Percentiles rank a stretch among this genome's conserved stretches.
phyloP scores from a whole-genome alignment of 2,329 filamentous ascomycete genomes.

The Fusarium piperis region DNA sequence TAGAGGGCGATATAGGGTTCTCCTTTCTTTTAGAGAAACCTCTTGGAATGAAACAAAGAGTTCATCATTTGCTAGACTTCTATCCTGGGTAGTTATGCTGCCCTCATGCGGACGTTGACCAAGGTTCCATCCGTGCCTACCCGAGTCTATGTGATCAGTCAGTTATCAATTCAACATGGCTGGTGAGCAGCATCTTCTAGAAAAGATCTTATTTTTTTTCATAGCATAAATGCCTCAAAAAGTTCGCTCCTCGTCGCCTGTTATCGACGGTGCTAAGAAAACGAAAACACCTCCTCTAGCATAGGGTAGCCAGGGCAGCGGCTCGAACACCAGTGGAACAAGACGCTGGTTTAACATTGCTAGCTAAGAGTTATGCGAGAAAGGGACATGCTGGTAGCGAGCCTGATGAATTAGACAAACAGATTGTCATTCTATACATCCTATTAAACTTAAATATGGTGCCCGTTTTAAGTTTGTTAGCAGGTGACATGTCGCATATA shows the following conservation, averaged over 20 bases:
- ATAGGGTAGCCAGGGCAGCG: not conserved
- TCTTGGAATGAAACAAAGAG: not conserved
- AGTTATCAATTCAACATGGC: not conserved
- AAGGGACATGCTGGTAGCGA: not conserved
- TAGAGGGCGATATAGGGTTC: not conserved
- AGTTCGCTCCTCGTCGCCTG: not conserved
- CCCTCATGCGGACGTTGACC: not conserved
- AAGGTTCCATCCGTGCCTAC: not conserved
- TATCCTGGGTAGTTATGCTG: not conserved
- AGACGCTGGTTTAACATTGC: not conserved
- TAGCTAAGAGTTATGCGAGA: not conserved
- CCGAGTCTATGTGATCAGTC: not conserved
- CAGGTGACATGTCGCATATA: not conserved
- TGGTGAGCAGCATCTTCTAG: not conserved
- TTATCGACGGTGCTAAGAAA: not conserved
- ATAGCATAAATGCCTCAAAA: not conserved
- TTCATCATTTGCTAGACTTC: not conserved
- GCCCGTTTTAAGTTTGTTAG: accelerated
- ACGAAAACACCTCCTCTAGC: not conserved
- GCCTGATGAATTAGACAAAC: not conserved
- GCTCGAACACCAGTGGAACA: not conserved
- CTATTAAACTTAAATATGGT: accelerated
- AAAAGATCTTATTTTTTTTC: not conserved
- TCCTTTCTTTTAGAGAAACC: not conserved
- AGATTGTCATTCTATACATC: accelerated